Conservation (phyloP, 139 green algal genomes). For the Coelastrella sp. region DNA sequence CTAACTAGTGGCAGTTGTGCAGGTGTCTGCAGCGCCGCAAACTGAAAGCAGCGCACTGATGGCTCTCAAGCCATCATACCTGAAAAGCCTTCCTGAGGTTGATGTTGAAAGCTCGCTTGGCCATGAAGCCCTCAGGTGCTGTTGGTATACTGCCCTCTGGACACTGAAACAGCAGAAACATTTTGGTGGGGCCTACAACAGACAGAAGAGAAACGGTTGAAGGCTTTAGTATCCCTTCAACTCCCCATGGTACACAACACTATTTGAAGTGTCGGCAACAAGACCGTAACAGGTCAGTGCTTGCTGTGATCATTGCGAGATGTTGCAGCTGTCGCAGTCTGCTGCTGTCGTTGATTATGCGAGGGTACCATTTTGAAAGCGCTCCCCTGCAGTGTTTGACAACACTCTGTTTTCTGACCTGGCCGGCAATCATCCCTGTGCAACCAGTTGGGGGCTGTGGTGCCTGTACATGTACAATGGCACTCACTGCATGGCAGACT, state of each 20-base stretch:
- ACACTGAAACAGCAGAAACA: constrained; percentile 29
- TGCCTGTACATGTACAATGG: background rate
- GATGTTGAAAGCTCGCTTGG: constrained; percentile 19
- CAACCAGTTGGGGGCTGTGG: no score
- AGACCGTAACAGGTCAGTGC: background rate
- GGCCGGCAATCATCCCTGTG: no score
- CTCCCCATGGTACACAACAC: background rate
- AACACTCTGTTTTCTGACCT: no score
- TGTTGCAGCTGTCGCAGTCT: no score
- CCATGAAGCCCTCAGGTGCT: constrained; percentile 18
- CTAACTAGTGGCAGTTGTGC: background rate
- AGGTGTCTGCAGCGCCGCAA: background rate
- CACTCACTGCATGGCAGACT: background rate
- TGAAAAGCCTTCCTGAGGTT: constrained; percentile 39
- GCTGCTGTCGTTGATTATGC: no score
- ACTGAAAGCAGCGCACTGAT: no score
- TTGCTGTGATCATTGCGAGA: no score
- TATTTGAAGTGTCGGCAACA: background rate
- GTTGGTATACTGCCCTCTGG: background rate
- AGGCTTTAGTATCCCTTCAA: background rate
- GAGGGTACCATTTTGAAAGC: no score
- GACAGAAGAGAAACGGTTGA: background rate
- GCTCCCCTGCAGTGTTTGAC: no score
- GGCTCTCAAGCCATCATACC: background rate
- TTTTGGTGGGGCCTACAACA: constrained; percentile 31